phyloP scores from a whole-genome alignment of 2,329 filamentous ascomycete species.

The Tolypocladium ophioglossoides region DNA sequence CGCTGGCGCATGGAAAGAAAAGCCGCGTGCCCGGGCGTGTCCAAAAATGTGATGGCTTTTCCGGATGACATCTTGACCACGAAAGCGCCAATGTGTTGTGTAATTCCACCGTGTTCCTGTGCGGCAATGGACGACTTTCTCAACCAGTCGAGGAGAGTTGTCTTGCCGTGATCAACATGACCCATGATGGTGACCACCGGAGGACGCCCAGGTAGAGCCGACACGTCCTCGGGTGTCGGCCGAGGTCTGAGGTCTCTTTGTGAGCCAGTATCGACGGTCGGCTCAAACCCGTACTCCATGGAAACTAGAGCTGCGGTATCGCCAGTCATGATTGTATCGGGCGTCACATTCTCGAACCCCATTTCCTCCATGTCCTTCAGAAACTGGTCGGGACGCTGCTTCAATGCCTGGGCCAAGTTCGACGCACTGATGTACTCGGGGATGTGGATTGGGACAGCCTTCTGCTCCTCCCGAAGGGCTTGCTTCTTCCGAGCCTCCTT shows the following conservation, averaged over 20 bases:
- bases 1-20: constrained; percentile 94
- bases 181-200: constrained; percentile 99
- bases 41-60: constrained; percentile 89
- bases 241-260: constrained; percentile 60
- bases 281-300: constrained; percentile 86
- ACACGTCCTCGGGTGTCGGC: constrained; percentile 57
- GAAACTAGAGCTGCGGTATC: constrained; percentile 87
- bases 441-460: constrained; percentile 55
- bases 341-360: constrained; percentile 77
- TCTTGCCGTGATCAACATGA: constrained; percentile 97
- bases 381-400: constrained; percentile 61
- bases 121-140: constrained; percentile 88
- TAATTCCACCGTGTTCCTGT: constrained; percentile 91
- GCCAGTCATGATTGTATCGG: constrained; percentile 78
- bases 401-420: constrained; percentile 66
- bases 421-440: constrained; percentile 89
- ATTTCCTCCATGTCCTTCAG: constrained; percentile 67
- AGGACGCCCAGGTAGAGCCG: constrained; percentile 61
- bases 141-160: constrained; percentile 86
- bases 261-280: constrained; percentile 59
- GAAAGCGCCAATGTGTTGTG: constrained; percentile 97
- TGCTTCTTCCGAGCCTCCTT: constrained; percentile 27
- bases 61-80: constrained; percentile 78
- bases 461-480: constrained; percentile 29
- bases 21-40: constrained; percentile 91